A percentile compares a stretch with the other conserved stretches of the same genome.
Conservation (phyloP, 1,284 basidiomycete species). For the Puccinia horiana region DNA sequence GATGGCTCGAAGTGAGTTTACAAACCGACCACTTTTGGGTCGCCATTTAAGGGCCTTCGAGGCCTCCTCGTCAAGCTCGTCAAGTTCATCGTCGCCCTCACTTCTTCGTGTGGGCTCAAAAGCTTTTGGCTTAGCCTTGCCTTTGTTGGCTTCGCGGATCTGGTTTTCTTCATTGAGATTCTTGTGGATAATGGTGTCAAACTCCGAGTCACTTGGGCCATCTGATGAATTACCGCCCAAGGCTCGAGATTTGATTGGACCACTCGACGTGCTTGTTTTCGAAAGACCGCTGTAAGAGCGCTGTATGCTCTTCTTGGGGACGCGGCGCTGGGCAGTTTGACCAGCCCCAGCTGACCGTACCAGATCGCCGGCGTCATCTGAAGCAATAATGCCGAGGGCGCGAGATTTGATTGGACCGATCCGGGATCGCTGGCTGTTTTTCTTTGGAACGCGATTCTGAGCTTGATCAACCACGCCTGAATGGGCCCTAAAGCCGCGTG, state of each 20-base stretch:
- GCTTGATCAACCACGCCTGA: background rate
- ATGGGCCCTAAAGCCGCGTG: background rate
- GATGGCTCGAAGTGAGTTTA: background rate
- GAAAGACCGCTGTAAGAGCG: too few relatives aligned
- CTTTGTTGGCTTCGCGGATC: constrained; percentile 24
- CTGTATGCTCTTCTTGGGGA: too few relatives aligned
- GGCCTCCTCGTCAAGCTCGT: constrained; percentile 9
- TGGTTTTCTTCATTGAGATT: constrained; percentile 19
- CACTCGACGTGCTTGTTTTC: background rate
- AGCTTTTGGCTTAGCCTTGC: constrained; percentile 9
- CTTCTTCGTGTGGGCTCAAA: constrained; percentile 19
- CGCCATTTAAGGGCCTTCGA: constrained; percentile 34
- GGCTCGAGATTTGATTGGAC: background rate
- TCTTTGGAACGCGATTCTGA: background rate
- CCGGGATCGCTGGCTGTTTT: background rate
- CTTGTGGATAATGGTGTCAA: background rate
- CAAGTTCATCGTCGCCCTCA: constrained; percentile 26
- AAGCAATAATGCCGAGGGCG: too few relatives aligned
- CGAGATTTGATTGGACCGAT: background rate
- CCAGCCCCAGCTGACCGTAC: background rate
- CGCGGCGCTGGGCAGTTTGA: background rate
- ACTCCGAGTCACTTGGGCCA: background rate
- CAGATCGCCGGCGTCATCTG: too few relatives aligned
- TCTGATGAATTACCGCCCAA: background rate
- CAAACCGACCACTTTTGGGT: constrained; percentile 22